These are phyloP conservation scores for Nicotiana tabacum DNA, from an alignment of 257 asterid species.

Conservation along the genomic window DNA sequence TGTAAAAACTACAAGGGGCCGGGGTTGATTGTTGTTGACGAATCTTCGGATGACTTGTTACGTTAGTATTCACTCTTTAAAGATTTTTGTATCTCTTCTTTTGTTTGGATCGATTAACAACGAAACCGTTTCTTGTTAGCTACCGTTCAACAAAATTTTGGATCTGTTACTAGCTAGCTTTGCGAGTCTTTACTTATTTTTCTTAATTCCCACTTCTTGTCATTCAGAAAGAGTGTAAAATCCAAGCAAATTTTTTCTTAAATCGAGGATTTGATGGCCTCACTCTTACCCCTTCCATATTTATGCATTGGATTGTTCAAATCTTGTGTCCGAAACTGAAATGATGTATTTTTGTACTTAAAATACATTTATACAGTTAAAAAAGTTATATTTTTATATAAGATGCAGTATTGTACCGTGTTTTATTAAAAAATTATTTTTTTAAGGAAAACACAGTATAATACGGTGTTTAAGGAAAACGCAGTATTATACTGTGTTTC, in stretches of 20 bases:
- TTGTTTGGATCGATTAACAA: background rate
- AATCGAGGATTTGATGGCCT: background rate
- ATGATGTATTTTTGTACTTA: too few relatives aligned
- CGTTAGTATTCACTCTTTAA: slow-evolving; percentile 18
- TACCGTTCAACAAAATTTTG: background rate
- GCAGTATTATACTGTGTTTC: too few relatives aligned
- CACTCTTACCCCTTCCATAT: background rate
- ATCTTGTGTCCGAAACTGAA: background rate
- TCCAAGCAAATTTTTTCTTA: background rate
- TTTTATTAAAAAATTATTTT: too few relatives aligned
- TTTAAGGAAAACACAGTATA: too few relatives aligned
- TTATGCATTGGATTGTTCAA: background rate
- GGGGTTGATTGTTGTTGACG: slow-evolving; percentile 34
- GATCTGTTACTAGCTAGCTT: background rate
- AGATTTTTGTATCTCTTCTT: background rate
- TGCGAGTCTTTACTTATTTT: background rate
- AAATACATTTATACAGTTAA: too few relatives aligned
- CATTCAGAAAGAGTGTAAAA: background rate
- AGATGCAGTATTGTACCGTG: too few relatives aligned
- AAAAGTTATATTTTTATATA: too few relatives aligned
- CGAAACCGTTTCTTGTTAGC: slow-evolving; percentile 1
- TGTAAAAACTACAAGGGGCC: background rate
- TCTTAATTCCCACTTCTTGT: slow-evolving; percentile 4
- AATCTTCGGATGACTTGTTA: slow-evolving; percentile 20
- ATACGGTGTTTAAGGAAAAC: too few relatives aligned